Conservation (phyloP, 73 alveolate genomes). For the Durusdinium trenchii region DNA sequence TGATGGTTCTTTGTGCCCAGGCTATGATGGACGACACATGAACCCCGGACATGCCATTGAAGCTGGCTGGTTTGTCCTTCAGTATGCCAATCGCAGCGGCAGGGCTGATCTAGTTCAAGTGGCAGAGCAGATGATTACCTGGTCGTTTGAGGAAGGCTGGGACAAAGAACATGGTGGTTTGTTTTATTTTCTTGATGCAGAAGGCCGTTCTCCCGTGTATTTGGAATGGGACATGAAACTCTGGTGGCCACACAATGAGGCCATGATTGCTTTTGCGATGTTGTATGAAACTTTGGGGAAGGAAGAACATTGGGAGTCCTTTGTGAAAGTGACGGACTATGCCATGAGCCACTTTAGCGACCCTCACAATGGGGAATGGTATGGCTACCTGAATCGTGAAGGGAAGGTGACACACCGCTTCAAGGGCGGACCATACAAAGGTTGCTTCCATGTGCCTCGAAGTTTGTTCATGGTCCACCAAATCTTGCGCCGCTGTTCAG, state of each 20-base stretch:
- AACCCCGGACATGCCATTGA: constrained; percentile 73
- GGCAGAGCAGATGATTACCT: constrained; percentile 49
- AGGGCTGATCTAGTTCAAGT: not conserved
- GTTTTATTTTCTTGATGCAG: constrained; percentile 22
- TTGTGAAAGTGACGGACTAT: constrained; percentile 23
- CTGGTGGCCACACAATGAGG: constrained; percentile 68
- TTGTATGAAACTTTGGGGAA: not conserved
- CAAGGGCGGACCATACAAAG: constrained; percentile 69
- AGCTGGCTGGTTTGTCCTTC: constrained; percentile 66
- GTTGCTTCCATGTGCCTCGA: constrained; percentile 61
- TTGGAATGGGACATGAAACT: constrained; percentile 72
- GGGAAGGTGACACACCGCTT: constrained; percentile 63
- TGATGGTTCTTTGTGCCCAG: constrained; percentile 47
- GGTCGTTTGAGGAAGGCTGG: constrained; percentile 68
- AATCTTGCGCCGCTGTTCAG: constrained; percentile 28
- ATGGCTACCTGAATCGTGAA: constrained; percentile 50
- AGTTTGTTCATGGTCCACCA: constrained; percentile 17
- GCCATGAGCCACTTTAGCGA: constrained; percentile 61
- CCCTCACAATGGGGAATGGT: constrained; percentile 12
- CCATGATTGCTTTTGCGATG: constrained; percentile 44
- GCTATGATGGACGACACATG: constrained; percentile 85
- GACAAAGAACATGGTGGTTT: constrained; percentile 36
- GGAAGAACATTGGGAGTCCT: constrained; percentile 20
- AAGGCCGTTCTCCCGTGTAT: constrained; percentile 61
- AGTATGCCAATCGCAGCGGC: constrained; percentile 22